Conservation (phyloP, 2,329 filamentous ascomycete genomes). For the Pseudocercospora musae region DNA sequence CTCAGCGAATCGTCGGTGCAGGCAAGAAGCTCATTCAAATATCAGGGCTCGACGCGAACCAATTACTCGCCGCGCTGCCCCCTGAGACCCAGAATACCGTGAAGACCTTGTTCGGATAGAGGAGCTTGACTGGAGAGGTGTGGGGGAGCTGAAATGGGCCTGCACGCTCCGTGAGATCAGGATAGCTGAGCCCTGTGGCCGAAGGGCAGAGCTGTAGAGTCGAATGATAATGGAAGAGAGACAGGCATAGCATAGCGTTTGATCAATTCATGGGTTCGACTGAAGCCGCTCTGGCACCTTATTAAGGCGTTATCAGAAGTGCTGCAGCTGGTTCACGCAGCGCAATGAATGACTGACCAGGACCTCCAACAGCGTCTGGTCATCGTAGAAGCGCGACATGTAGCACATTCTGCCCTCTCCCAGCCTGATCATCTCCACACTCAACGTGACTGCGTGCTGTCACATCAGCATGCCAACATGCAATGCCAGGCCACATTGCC, state of each 20-base stretch:
- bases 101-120: slow-evolving; percentile 37
- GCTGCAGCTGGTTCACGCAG: no score
- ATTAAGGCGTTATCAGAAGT: neutral
- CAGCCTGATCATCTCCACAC: neutral
- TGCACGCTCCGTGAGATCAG: neutral
- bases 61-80: slow-evolving; percentile 70
- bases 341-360: neutral
- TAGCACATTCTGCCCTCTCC: neutral
- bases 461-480: neutral
- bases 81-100: slow-evolving; percentile 71
- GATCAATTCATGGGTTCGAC: neutral
- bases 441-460: neutral
- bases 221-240: neutral
- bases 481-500: neutral
- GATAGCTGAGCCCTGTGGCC: neutral
- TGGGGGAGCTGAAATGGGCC: neutral
- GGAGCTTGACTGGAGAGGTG: neutral
- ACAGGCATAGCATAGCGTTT: neutral
- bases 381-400: neutral
- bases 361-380: neutral
- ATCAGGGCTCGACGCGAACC: slow-evolving; percentile 71
- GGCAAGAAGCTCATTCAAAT: slow-evolving; percentile 74
- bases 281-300: neutral
- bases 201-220: neutral
- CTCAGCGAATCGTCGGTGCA: slow-evolving; percentile 69